These are phyloP conservation scores for Chiua virens DNA, from an alignment of 768 basidiomycete species.

Conservation along the genomic window DNA sequence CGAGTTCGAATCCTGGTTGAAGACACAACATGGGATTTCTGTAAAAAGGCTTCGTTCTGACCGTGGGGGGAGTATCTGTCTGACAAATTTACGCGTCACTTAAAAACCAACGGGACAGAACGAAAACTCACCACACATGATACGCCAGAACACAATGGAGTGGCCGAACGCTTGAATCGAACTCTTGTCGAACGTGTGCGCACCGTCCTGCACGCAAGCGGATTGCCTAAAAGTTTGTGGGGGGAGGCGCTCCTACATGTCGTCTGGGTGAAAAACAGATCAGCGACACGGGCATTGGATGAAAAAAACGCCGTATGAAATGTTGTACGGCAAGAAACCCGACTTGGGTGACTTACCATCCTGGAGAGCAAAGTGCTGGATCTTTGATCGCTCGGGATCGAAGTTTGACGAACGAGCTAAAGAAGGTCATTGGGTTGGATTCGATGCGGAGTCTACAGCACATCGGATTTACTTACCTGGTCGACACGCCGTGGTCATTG, in stretches of 20 bases:
- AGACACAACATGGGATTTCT: not conserved
- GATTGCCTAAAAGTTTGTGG: not conserved
- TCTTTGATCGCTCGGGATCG: too few species aligned
- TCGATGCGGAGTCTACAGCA: too few species aligned
- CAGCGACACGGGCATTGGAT: too few species aligned
- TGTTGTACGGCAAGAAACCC: not conserved
- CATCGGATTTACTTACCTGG: too few species aligned
- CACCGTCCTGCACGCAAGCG: not conserved
- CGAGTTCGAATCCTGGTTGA: not conserved
- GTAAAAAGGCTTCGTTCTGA: conserved; percentile 8
- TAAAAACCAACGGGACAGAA: not conserved
- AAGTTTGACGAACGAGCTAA: too few species aligned
- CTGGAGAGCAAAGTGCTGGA: not conserved
- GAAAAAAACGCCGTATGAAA: too few species aligned
- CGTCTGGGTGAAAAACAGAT: conserved; percentile 2
- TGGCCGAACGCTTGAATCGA: not conserved
- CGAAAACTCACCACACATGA: not conserved
- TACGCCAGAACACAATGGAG: not conserved
- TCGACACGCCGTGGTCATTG: not conserved
- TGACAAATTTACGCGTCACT: not conserved
- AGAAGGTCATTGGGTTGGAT: too few species aligned
- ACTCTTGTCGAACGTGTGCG: not conserved
- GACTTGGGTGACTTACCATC: not conserved
- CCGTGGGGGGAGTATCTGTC: conserved; percentile 33
- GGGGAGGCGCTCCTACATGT: not conserved